Conservation (phyloP, 1,284 basidiomycete genomes). For the Leccinum holopus region DNA sequence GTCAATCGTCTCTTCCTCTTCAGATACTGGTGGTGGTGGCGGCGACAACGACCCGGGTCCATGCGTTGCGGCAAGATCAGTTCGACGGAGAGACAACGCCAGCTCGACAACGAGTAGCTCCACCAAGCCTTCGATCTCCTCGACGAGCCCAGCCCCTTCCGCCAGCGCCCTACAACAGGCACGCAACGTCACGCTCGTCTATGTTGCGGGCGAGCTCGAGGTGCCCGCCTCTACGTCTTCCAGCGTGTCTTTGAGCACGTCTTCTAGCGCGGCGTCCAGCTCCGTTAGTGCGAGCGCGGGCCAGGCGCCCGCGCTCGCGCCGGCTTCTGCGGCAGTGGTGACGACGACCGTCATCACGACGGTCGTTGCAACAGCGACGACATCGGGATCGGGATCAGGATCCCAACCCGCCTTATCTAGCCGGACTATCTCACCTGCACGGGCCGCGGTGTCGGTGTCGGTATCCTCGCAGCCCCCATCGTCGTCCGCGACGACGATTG, state of each 20-base stretch:
- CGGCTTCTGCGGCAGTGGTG: slow-evolving; percentile 1
- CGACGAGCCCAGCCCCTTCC: slow-evolving; percentile 15
- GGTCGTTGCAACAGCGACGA: slow-evolving; percentile 14
- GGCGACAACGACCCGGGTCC: not conserved
- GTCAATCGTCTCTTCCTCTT: slow-evolving; percentile 39
- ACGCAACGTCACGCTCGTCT: slow-evolving; percentile 48
- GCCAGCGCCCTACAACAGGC: slow-evolving; percentile 23
- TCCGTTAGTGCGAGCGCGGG: slow-evolving; percentile 10
- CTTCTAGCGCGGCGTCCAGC: slow-evolving; percentile 3
- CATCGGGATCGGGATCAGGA: not conserved
- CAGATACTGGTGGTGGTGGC: not conserved
- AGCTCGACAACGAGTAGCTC: slow-evolving; percentile 10
- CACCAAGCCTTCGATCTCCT: slow-evolving; percentile 15
- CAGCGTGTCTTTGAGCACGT: not conserved
- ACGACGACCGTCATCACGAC: slow-evolving; percentile 34
- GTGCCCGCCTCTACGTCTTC: slow-evolving; percentile 22
- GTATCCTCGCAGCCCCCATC: slow-evolving; percentile 7
- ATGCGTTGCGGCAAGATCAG: slow-evolving; percentile 4
- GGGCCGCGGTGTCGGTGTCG: slow-evolving; percentile 15
- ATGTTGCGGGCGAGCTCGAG: slow-evolving; percentile 39
- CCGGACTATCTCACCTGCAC: slow-evolving; percentile 8
- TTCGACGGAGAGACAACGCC: slow-evolving; percentile 10
- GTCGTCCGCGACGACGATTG: slow-evolving; percentile 8
- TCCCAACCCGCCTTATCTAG: not conserved
- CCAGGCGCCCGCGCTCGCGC: slow-evolving; percentile 1